A percentile compares a stretch with the other conserved stretches of the same genome.
Conservation (phyloP, 768 basidiomycete genomes). For the Rhodocollybia butyracea region DNA sequence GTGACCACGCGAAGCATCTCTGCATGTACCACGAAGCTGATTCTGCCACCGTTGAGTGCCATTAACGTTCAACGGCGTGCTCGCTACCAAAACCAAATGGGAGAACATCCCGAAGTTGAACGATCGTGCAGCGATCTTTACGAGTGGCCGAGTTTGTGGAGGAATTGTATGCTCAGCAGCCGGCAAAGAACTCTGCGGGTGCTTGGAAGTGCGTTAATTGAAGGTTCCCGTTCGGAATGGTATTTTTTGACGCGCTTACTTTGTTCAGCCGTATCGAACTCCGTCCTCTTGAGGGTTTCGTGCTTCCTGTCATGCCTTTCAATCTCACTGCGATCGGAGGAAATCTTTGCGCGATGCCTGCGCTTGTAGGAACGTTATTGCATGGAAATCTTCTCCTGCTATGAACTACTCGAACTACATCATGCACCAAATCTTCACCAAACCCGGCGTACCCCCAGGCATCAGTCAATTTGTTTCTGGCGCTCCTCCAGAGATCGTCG, state of each 20-base stretch:
- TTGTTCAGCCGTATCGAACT: constrained; percentile 83
- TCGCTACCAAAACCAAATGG: constrained; percentile 86
- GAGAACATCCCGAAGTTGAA: constrained; percentile 95
- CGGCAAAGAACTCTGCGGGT: constrained; percentile 78
- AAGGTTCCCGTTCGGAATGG: not conserved
- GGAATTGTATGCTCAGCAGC: constrained; percentile 90
- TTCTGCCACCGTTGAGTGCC: constrained; percentile 58
- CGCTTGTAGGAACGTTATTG: constrained; percentile 91
- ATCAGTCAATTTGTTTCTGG: constrained; percentile 98
- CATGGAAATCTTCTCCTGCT: constrained; percentile 98
- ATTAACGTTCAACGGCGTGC: constrained; percentile 90
- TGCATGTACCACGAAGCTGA: constrained; percentile 91
- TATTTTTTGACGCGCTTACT: not conserved
- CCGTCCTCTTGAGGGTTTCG: constrained; percentile 97
- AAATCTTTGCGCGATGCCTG: constrained; percentile 88
- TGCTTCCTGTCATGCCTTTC: constrained; percentile 96
- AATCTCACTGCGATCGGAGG: constrained; percentile 99
- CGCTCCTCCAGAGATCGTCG: constrained; percentile 80
- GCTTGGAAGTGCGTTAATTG: constrained; percentile 83
- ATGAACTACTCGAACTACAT: constrained; percentile 96
- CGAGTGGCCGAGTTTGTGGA: constrained; percentile 97
- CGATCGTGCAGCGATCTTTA: constrained; percentile 96
- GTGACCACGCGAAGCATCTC: constrained; percentile 78
- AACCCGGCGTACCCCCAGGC: constrained; percentile 90
- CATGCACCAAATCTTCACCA: constrained; percentile 83